Evolutionary conservation across 768 basidiomycete species (phyloP).

Genomic region (Boletus pseudo-olivaceus): DNA sequence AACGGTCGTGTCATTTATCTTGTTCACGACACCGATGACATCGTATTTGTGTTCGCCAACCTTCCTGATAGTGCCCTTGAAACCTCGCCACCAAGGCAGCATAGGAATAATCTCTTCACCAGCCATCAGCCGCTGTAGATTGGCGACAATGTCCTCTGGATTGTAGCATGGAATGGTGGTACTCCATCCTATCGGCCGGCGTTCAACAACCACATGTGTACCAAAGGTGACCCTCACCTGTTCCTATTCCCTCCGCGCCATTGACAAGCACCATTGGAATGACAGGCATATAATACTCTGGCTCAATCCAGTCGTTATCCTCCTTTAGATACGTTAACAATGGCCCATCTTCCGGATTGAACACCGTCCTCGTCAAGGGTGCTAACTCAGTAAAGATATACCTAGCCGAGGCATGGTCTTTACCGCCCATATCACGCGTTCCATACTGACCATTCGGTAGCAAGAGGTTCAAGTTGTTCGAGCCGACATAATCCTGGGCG

Average conservation of each 20-base stretch:
- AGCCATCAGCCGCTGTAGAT: constrained; percentile 82
- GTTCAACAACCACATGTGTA: background rate
- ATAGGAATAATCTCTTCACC: constrained; percentile 82
- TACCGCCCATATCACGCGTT: constrained; percentile 89
- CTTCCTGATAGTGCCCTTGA: constrained; percentile 82
- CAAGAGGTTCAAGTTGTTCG: constrained; percentile 91
- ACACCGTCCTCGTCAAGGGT: constrained; percentile 69
- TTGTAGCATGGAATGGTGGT: constrained; percentile 91
- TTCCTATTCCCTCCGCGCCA: constrained; percentile 96
- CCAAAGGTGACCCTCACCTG: constrained; percentile 51
- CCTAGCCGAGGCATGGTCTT: constrained; percentile 94
- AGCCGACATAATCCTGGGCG: constrained; percentile 92
- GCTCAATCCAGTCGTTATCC: constrained; percentile 83
- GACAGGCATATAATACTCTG: constrained; percentile 90
- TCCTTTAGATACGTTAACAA: constrained; percentile 83
- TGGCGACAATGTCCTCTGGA: constrained; percentile 83
- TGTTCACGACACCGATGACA: constrained; percentile 66
- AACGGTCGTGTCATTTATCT: constrained; percentile 83
- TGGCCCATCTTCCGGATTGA: constrained; percentile 81
- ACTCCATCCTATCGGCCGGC: constrained; percentile 73
- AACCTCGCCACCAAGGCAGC: constrained; percentile 97
- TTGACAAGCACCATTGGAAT: constrained; percentile 89
- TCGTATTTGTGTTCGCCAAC: constrained; percentile 84
- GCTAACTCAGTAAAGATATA: constrained; percentile 89
- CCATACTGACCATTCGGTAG: constrained; percentile 92